Evolutionary conservation across 2,329 filamentous ascomycete species (phyloP).

Genomic region (Hymenoscyphus repandus): DNA sequence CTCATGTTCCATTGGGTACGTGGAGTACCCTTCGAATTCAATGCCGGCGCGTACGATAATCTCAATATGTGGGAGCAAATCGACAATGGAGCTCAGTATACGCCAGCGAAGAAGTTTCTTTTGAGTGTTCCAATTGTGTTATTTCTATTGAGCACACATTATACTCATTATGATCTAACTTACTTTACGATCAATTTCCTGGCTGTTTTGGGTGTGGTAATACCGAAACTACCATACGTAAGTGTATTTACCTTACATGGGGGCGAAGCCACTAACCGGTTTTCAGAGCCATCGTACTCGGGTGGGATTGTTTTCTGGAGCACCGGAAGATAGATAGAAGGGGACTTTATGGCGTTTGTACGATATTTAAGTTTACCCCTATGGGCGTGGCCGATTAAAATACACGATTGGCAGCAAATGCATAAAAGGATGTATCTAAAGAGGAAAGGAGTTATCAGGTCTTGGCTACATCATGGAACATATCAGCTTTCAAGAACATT

Average conservation of each 20-base stretch:
- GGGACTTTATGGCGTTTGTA: slow-evolving; percentile 28
- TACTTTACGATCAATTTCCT: slow-evolving; percentile 98
- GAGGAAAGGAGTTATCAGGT: slow-evolving; percentile 24
- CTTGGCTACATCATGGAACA: slow-evolving; percentile 24
- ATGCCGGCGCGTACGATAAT: slow-evolving; percentile 96
- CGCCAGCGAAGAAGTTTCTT: slow-evolving; percentile 96
- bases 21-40: slow-evolving; percentile 98
- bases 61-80: slow-evolving; percentile 99
- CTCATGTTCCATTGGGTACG: slow-evolving; percentile 99
- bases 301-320: slow-evolving; percentile 67
- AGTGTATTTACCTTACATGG: slow-evolving; percentile 32
- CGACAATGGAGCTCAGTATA: slow-evolving; percentile 98
- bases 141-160: slow-evolving; percentile 96
- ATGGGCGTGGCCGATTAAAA: slow-evolving; percentile 21
- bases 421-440: slow-evolving; percentile 26
- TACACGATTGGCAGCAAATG: slow-evolving; percentile 23
- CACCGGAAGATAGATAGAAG: slow-evolving; percentile 52
- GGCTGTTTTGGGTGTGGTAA: slow-evolving; percentile 85
- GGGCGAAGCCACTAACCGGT: slow-evolving; percentile 21
- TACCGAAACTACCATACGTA: slow-evolving; percentile 94
- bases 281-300: slow-evolving; percentile 70
- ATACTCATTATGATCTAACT: slow-evolving; percentile 94
- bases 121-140: slow-evolving; percentile 90
- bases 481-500: background rate
- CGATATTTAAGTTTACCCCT: slow-evolving; percentile 26